Base-by-base conservation (phyloP, 148 eudicot genomes). In the Rhododendron mucronatum region DNA sequence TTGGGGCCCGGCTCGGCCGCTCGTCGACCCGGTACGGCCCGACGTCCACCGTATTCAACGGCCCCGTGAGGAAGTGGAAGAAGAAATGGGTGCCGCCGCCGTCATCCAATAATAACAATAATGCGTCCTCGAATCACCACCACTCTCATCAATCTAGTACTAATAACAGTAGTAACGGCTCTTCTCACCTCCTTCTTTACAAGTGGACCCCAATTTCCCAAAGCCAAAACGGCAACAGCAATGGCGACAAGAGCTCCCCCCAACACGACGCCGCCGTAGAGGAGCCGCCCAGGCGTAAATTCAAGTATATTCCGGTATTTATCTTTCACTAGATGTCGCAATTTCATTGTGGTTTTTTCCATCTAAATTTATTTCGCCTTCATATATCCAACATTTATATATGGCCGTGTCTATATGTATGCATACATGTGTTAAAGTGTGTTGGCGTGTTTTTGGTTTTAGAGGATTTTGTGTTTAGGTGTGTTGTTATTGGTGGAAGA, bases 11-110 rank as follows among this genome's bases (percentile, higher is more conserved):
- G 7, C 88, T 93, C 45, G 98, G 99, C 79, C 91, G 99, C 65
- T 95, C 99, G 48, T 94, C 99, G 6, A 93, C 91, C 45, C 91
- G 98, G 4, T 96, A 93, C 89, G 99, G 94, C 9, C 81, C 93
- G 3, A 86, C 98, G 9, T 84, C 98, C 51, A 80, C 91, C 35
- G 95, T 96, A 0, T 95, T 96, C 85, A 96, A 87, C 57, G 98
- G 99, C 1, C 99, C 99, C 13, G 99, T 96, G 3, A 88, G 98
- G 47, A 96, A 90, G 86, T 96, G 99, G 99, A 96, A 94, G 94
- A 96, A 96, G 91, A 91, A 90, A 59, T 96, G 99, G 98, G 85
- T 91, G 0, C 26, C 92, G 39, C 92, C 98, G 4, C 51, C 88
- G 23, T 0, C 92, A 5, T 67, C 74, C 74, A 10, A 26, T 2